Base-by-base conservation (phyloP, 805 yeast genomes). In the Teunomyces atbi region DNA sequence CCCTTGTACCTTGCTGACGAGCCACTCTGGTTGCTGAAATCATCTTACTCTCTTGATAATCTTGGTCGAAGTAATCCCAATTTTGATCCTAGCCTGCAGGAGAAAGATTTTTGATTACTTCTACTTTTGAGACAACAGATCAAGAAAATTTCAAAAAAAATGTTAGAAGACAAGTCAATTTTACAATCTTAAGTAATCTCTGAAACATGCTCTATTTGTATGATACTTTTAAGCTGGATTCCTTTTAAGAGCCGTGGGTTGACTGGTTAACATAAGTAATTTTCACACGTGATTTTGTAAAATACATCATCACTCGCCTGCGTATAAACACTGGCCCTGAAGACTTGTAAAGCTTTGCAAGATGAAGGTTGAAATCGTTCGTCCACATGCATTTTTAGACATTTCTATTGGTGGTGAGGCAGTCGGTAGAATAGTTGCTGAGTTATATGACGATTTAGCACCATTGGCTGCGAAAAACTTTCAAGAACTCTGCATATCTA, bases 371-470 rank as follows among this genome's bases (percentile, higher is more conserved):
- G 68, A 67, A 48, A 40, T 50, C 5, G 53, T 60, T 3, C 53
- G 64, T 44, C 64, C 62, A 12, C 50, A 53, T 28, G 71, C 65
- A 3, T 84, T 58, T 56, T 57, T 86, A 8, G 94, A 85, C 57
- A 69, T 85, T 10, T 34, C 68, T 1, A 73, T 82, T 16, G 76
- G 69, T 12, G 64, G 57, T 1, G 59, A 54, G 10, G 58, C 58
- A 4, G 56, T 74, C 2, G 91, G 91, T 0, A 68, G 92, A 48
- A 64, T 86, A 1, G 91, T 86, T 2, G 56, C 80, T 34, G 81
- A 84, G 55, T 67, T 86, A 18, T 65, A 53, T 35, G 63, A 62
- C 28, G 66, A 61, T 34, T 41, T 65, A 36, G 89, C 92, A 0
- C 91, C 91, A 3, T 67, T 70, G 47, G 72, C 89, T 0, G 57